A percentile compares a stretch with the other conserved stretches of the same genome.
phyloP scores from a whole-genome alignment of 148 eudicot species.

The Cornus controversa region DNA sequence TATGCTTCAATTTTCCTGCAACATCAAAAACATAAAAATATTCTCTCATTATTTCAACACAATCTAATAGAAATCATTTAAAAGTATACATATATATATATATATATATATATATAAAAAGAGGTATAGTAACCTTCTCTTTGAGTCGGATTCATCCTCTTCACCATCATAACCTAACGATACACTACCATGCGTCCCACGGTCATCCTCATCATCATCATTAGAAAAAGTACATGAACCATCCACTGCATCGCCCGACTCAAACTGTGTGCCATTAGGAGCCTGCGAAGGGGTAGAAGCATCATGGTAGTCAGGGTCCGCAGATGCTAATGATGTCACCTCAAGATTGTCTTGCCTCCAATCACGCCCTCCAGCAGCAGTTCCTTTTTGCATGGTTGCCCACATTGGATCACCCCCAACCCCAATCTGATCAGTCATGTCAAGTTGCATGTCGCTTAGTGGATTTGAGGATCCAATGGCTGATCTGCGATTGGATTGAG shows the following conservation, averaged over 20 bases:
- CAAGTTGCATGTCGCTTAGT: conserved; percentile 29
- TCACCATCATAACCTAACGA: conserved; percentile 56
- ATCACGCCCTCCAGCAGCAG: conserved; percentile 18
- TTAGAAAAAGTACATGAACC: conserved; percentile 44
- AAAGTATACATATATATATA: too few relatives aligned
- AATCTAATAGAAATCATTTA: neutral
- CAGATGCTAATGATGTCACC: conserved; percentile 33
- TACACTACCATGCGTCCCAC: conserved; percentile 53
- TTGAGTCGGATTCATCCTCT: conserved; percentile 63
- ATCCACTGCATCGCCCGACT: conserved; percentile 39
- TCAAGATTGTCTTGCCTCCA: conserved; percentile 43
- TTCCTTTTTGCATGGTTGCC: conserved; percentile 28
- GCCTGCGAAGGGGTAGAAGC: conserved; percentile 28
- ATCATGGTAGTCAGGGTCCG: conserved; percentile 26
- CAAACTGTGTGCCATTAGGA: conserved; percentile 26
- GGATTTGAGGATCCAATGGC: conserved; percentile 37
- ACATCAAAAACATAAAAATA: conserved; percentile 4
- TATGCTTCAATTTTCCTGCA: conserved; percentile 57
- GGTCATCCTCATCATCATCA: conserved; percentile 61
- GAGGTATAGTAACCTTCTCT: conserved; percentile 46
- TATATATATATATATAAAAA: too few relatives aligned
- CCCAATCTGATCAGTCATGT: conserved; percentile 30
- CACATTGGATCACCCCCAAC: conserved; percentile 33
- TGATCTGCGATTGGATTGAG: conserved; percentile 40
- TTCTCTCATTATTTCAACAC: neutral